phyloP scores from a whole-genome alignment of 345 rosid genomes.

The thale cress (Arabidopsis thaliana) region TAIR10.1 NC_003070.9:30146501-30147000 shows the following conservation, averaged over 20 bases:
- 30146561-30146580: constrained; percentile 49
- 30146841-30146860: constrained; percentile 34
- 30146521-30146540: background rate
- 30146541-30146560: background rate
- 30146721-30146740: background rate
- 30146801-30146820: constrained; percentile 31
- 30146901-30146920: constrained; percentile 38
- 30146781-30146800: constrained; percentile 14
- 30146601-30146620: constrained; percentile 6
- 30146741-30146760: constrained; percentile 14
- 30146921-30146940: constrained; percentile 52
- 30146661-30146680: constrained; percentile 52
- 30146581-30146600: constrained; percentile 45
- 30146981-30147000: constrained; percentile 25
- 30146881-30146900: constrained; percentile 43
- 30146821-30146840: constrained; percentile 40
- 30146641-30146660: constrained; percentile 47
- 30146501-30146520: background rate
- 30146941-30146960: constrained; percentile 53
- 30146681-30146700: constrained; percentile 28
- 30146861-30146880: constrained; percentile 25
- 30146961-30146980: constrained; percentile 43
- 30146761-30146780: background rate
- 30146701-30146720: constrained; percentile 11
- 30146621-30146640: constrained; percentile 41